These are phyloP conservation scores for Wickerhamiella parazyma DNA, from an alignment of 805 yeast species.

Conservation along the genomic window DNA sequence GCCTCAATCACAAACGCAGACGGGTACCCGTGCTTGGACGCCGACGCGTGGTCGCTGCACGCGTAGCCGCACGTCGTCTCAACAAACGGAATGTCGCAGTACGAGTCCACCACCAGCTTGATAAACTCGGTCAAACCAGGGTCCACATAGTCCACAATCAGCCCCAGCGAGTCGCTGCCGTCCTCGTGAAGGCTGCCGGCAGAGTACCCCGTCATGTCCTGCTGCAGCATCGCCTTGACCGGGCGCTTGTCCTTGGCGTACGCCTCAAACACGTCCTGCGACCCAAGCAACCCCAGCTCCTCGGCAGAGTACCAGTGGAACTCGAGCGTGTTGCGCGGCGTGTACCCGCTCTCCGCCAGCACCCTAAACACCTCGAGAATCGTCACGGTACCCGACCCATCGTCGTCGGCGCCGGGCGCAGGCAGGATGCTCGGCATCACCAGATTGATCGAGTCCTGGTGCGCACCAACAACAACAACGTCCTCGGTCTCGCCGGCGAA, in stretches of 20 bases:
- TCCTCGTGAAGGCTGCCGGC: constrained; percentile 37
- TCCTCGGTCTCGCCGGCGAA: constrained; percentile 35
- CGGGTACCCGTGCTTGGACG: constrained; percentile 71
- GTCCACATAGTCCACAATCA: constrained; percentile 59
- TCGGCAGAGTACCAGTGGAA: constrained; percentile 95
- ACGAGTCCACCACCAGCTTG: constrained; percentile 44
- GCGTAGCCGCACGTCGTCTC: constrained; percentile 83
- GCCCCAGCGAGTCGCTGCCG: constrained; percentile 58
- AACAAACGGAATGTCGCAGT: constrained; percentile 53
- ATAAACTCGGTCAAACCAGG: constrained; percentile 43
- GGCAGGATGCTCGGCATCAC: constrained; percentile 51
- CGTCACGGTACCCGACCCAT: constrained; percentile 79
- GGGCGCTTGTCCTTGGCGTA: constrained; percentile 35
- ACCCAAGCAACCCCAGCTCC: constrained; percentile 83
- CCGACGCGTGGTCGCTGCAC: constrained; percentile 87
- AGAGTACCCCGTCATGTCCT: constrained; percentile 85
- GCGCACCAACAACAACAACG: constrained; percentile 70
- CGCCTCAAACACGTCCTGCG: constrained; percentile 55
- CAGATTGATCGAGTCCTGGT: constrained; percentile 72
- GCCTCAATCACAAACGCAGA: constrained; percentile 72
- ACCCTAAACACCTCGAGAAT: constrained; percentile 62
- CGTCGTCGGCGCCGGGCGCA: constrained; percentile 95
- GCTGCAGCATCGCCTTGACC: constrained; percentile 79
- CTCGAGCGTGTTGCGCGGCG: constrained; percentile 63
- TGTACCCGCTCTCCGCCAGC: constrained; percentile 33